Evolutionary conservation across 2,329 filamentous ascomycete species (phyloP), one percentile per base, ranked within the genome.

Genomic region (Ilyonectria sp.): DNA sequence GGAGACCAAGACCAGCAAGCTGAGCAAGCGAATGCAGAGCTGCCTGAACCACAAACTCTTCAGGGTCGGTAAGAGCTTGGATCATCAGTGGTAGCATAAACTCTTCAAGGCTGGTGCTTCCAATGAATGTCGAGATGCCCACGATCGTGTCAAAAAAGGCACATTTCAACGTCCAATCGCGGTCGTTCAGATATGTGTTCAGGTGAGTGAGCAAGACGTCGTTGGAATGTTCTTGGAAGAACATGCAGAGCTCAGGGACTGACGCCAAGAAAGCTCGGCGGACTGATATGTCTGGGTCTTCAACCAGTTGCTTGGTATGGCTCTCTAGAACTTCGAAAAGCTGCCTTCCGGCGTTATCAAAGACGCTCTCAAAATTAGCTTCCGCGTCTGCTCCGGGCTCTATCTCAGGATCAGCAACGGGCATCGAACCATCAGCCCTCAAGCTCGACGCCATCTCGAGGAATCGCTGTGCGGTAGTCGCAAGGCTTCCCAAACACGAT

Each of bases 1-100:
- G 89, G 0, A 99, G 85, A 0, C 96, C 97, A 21, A 99, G 86
- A 60, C 93, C 91, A 9, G 95, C 94, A 84, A 99, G 93, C 67
- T 93, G 92, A 2, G 94, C 94, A 54, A 99, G 86, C 0, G 95
- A 96, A 71, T 96, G 91, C 33, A 99, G 85, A 1, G 95, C 95
- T 63, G 93, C 93, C 76, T 98, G 94, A 13, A 99, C 92, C 2
- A 99, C 96, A 77, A 94, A 95, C 74, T 98, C 95, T 80, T 99
- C 96, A 0, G 93, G 90, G 72, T 99, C 96, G 1, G 94, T 94
- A 74, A 99, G 85, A 8, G 96, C 95, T 79, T 98, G 96, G 3
- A 98, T 89, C 94, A 99, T 98, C 15, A 99, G 85, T 1, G 97
- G 96, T 29, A 99, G 83, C 71, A 98, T 97, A 74, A 98, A 99